phyloP scores from a whole-genome alignment of 306 rosid species.

The Castanea sativa region DNA sequence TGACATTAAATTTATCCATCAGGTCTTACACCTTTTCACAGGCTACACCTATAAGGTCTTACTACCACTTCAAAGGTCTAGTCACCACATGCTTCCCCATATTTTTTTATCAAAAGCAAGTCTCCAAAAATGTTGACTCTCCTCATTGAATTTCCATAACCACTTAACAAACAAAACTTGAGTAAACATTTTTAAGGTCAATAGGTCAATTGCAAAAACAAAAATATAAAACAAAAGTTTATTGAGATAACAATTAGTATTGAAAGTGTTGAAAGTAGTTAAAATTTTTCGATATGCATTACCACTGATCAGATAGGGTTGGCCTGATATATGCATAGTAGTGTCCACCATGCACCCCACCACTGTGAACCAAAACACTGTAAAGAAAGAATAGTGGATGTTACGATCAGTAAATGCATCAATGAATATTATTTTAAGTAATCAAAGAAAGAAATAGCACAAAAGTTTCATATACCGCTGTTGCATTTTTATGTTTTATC shows the following conservation, averaged over 20 bases:
- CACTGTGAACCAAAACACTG: constrained; percentile 97
- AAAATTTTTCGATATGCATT: constrained; percentile 5
- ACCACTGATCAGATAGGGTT: constrained; percentile 89
- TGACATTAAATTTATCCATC: no score
- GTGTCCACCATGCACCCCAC: constrained; percentile 98
- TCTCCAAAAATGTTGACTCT: no score
- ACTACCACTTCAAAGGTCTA: no score
- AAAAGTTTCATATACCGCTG: background rate
- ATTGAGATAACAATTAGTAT: background rate
- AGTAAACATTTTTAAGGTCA: no score
- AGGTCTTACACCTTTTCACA: no score
- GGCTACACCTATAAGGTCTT: no score
- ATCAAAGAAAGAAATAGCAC: background rate
- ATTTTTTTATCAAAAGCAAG: no score
- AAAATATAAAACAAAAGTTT: background rate
- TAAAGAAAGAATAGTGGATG: constrained; percentile 20
- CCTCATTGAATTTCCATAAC: no score
- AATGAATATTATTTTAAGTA: background rate
- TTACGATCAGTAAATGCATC: background rate
- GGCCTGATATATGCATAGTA: constrained; percentile 92
- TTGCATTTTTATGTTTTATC: background rate
- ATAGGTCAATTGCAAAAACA: background rate
- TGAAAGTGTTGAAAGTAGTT: background rate
- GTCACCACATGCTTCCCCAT: no score
- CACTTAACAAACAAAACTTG: no score